Base-by-base conservation (phyloP, 140 eudicot genomes). In the Eryngium alpinum region DNA sequence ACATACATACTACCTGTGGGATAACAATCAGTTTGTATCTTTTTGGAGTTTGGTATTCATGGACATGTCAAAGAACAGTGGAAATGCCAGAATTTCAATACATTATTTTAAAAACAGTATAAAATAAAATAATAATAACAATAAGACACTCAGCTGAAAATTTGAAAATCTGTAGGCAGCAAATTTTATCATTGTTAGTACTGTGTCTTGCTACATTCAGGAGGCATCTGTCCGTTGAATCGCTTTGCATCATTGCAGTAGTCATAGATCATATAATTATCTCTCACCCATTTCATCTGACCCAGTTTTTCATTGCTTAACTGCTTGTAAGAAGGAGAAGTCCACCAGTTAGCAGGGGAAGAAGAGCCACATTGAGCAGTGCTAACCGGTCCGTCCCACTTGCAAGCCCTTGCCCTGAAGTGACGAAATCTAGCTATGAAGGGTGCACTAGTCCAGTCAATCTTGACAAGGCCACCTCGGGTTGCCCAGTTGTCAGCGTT, bases 401-500 rank as follows among this genome's bases (percentile, higher is more conserved):
- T 78, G 87, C 96, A 92, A 53, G 92, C 90, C 82, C 89, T 84
- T 25, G 91, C 88, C 83, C 88, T 85, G 76, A 90, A 92, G 69
- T 79, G 79, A 1, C 89, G 81, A 49, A 84, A 78, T 56, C 76
- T 69, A 73, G 96, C 96, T 43, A 79, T 84, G 83, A 93, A 93
- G 2, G 97, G 96, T 67, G 94, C 84, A 51, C 81, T 77, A 0
- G 43, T 87, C 96, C 97, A 93, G 83, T 93, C 89, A n/a, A 90
- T 93, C 78, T 89, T 91, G 60, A 85, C 92, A 13, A 83, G 86
- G 5, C 96, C 97, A 4, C 91, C 90, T 85, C 88, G 85, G 4
- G 96, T 93, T 33, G 96, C 97, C 96, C 97, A 93, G 77, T 86
- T 84, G 71, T 93, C 96, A 49, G 90, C 96, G 28, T 93, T 87